These are phyloP conservation scores for Euptelea pleiosperma DNA, from an alignment of 164 flowering plant genomes.

Conservation along the genomic window DNA sequence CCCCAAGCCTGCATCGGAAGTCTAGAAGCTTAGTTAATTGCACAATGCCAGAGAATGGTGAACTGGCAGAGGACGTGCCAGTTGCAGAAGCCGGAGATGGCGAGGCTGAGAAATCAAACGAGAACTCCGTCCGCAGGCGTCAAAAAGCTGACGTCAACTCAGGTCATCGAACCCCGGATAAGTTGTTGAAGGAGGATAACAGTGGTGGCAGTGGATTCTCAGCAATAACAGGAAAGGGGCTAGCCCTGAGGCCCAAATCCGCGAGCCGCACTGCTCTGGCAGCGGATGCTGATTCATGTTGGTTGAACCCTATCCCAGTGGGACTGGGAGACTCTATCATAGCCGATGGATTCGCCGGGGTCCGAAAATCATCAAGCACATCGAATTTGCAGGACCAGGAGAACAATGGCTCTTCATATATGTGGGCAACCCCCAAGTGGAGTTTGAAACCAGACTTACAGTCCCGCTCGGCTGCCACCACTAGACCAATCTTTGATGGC, in stretches of 20 bases:
- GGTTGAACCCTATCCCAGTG: slow-evolving; percentile 25
- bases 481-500: slow-evolving; percentile 80
- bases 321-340: slow-evolving; percentile 37
- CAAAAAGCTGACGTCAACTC: slow-evolving; percentile 54
- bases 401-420: slow-evolving; percentile 25
- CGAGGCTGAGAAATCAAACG: slow-evolving; percentile 37
- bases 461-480: slow-evolving; percentile 45
- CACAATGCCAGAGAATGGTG: slow-evolving; percentile 32
- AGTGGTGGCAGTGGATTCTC: slow-evolving; percentile 44
- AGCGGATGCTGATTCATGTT: slow-evolving; percentile 38
- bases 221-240: slow-evolving; percentile 55
- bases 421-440: slow-evolving; percentile 66
- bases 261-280: slow-evolving; percentile 30
- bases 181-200: slow-evolving; percentile 54
- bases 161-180: slow-evolving; percentile 34
- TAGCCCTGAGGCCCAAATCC: slow-evolving; percentile 71
- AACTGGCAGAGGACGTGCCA: slow-evolving; percentile 19
- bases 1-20: slow-evolving; percentile 45
- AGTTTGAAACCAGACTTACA: slow-evolving; percentile 68
- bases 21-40: slow-evolving; percentile 57
- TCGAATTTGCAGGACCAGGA: slow-evolving; percentile 67
- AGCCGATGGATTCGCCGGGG: slow-evolving; percentile 37
- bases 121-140: slow-evolving; percentile 53
- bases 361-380: slow-evolving; percentile 79
- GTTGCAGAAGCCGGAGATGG: slow-evolving; percentile 26